Evolutionary conservation across 2,329 filamentous ascomycete genomes (phyloP).

Genomic region (Alternaria postmessia): DNA sequence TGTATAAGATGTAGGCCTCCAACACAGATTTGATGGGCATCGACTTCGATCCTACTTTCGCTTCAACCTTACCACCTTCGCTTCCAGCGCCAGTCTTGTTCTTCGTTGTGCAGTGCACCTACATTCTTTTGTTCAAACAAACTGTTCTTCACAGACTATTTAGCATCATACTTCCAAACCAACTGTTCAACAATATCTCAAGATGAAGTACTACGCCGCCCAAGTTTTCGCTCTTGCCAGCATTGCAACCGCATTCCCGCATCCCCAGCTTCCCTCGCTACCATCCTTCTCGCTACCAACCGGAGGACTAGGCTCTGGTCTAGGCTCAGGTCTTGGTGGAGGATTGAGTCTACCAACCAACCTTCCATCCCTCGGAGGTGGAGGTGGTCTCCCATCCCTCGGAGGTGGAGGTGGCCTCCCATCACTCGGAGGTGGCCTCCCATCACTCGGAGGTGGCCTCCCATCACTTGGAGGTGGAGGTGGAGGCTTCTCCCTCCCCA

Average conservation of each 20-base stretch:
- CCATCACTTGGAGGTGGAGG: no score
- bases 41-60: slow-evolving; percentile 15
- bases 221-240: slow-evolving; percentile 31
- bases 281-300: slow-evolving; percentile 22
- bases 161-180: background rate
- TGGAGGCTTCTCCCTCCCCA: no score
- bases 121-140: slow-evolving; percentile 17
- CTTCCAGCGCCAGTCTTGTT: background rate
- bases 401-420: no score
- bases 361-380: background rate
- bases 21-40: background rate
- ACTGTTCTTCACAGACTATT: background rate
- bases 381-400: no score
- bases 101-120: slow-evolving; percentile 31
- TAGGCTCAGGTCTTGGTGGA: background rate
- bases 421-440: no score
- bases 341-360: background rate
- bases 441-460: no score
- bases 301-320: slow-evolving; percentile 2
- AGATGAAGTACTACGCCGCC: slow-evolving; percentile 38
- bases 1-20: slow-evolving; percentile 4
- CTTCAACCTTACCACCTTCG: slow-evolving; percentile 4
- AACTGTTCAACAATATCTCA: background rate
- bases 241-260: slow-evolving; percentile 31
- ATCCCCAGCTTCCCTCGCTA: slow-evolving; percentile 27